phyloP scores from a whole-genome alignment of 2,329 filamentous ascomycete genomes.

The Neofusicoccum laricinum region DNA sequence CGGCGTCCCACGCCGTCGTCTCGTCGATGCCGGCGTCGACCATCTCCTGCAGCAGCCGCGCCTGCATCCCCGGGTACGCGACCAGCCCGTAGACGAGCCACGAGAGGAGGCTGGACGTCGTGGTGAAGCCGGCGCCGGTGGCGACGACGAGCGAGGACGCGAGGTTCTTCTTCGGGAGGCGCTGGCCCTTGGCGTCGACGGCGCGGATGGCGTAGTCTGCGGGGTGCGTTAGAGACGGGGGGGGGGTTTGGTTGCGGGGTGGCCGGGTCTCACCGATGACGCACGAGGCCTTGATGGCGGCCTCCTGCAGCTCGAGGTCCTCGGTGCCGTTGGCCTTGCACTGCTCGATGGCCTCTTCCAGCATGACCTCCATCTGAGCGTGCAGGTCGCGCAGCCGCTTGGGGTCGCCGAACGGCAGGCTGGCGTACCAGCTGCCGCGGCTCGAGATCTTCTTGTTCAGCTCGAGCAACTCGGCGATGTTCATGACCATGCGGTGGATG shows the following conservation, averaged over 20 bases:
- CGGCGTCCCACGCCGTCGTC: slow-evolving; percentile 34
- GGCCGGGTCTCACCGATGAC: slow-evolving; percentile 16
- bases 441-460: slow-evolving; percentile 60
- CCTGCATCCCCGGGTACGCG: slow-evolving; percentile 55
- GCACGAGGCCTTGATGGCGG: slow-evolving; percentile 34
- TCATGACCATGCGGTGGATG: slow-evolving; percentile 50
- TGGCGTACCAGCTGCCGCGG: slow-evolving; percentile 55
- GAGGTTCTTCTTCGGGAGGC: slow-evolving; percentile 47
- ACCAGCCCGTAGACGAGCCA: slow-evolving; percentile 57
- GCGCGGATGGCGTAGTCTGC: slow-evolving; percentile 52
- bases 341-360: slow-evolving; percentile 22
- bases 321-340: slow-evolving; percentile 21
- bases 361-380: slow-evolving; percentile 18
- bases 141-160: slow-evolving; percentile 49
- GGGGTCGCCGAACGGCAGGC: slow-evolving; percentile 58
- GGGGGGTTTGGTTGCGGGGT: too few relatives aligned
- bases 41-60: slow-evolving; percentile 57
- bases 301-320: slow-evolving; percentile 37
- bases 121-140: slow-evolving; percentile 60
- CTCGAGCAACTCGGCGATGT: slow-evolving; percentile 50
- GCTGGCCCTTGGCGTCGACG: slow-evolving; percentile 53
- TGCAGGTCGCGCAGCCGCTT: slow-evolving; percentile 38
- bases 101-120: slow-evolving; percentile 56
- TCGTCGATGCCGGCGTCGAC: slow-evolving; percentile 39
- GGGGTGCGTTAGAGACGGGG: too few relatives aligned